These are phyloP conservation scores for Ophiostoma perfectum DNA, from an alignment of 2,329 filamentous ascomycete genomes.

Conservation along the genomic window DNA sequence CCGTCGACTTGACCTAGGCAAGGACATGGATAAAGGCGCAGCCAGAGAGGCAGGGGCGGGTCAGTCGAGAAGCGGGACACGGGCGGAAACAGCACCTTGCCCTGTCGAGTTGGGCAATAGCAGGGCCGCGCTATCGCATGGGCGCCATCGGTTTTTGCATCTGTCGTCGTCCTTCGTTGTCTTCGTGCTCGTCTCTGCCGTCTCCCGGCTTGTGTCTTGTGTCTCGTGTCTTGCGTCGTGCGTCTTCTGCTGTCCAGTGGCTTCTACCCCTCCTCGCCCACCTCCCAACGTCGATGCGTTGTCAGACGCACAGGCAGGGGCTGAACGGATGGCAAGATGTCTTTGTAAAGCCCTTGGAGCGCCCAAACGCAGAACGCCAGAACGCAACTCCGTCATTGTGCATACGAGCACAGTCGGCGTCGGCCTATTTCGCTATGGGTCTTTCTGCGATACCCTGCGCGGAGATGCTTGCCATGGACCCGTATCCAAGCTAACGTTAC, in stretches of 20 bases:
- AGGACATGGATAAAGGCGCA: neutral
- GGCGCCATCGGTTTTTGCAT: too few relatives aligned
- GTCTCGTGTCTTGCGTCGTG: too few relatives aligned
- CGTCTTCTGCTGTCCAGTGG: too few relatives aligned
- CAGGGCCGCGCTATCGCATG: too few relatives aligned
- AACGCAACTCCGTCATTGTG: constrained; percentile 19
- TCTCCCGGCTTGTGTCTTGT: too few relatives aligned
- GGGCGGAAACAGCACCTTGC: too few relatives aligned
- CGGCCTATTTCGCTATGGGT: neutral
- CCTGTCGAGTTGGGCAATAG: too few relatives aligned
- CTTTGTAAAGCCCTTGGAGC: neutral
- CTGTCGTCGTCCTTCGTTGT: too few relatives aligned
- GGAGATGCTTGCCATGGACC: neutral
- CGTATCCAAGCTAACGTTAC: neutral
- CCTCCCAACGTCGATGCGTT: neutral
- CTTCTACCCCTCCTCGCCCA: neutral
- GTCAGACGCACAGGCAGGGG: neutral
- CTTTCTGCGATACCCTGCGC: neutral
- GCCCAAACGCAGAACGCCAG: neutral
- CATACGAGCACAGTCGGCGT: neutral
- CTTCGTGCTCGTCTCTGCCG: too few relatives aligned
- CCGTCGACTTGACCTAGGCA: neutral
- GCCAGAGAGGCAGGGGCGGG: too few relatives aligned
- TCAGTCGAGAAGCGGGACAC: too few relatives aligned
- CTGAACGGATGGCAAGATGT: neutral